Percentiles rank a stretch among this genome's conserved stretches.
phyloP scores from a whole-genome alignment of 768 basidiomycete genomes.

The Panellus pusillus region DNA sequence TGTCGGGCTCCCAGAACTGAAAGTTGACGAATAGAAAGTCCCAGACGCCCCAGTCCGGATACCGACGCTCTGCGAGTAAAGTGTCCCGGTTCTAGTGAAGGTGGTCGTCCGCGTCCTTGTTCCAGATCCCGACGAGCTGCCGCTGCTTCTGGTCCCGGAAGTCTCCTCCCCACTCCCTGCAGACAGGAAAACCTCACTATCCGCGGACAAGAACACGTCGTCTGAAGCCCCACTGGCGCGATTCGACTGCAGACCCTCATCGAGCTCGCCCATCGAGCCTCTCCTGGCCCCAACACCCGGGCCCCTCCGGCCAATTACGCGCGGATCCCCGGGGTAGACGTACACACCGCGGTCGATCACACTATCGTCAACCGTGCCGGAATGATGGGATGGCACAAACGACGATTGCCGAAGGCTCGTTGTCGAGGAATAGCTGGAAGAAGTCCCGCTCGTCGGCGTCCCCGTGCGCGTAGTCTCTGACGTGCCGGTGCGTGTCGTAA shows the following conservation, averaged over 20 bases:
- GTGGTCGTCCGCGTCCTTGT: neutral
- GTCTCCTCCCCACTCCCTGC: too few species aligned
- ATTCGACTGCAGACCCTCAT: conserved; percentile 37
- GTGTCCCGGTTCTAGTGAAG: conserved; percentile 8
- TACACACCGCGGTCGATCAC: conserved; percentile 66
- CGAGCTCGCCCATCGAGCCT: conserved; percentile 79
- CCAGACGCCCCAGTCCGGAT: conserved; percentile 17
- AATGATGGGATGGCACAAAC: conserved; percentile 56
- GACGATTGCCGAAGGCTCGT: conserved; percentile 43
- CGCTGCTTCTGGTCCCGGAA: neutral
- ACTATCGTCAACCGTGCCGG: conserved; percentile 71
- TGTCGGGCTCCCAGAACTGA: conserved; percentile 28
- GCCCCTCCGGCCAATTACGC: conserved; percentile 64
- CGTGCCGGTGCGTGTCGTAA: neutral
- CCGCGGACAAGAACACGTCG: conserved; percentile 12
- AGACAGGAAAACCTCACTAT: too few species aligned
- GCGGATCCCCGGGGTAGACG: conserved; percentile 69
- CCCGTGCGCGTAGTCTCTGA: neutral
- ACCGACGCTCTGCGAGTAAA: conserved; percentile 18
- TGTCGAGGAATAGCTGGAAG: neutral
- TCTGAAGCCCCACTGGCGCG: conserved; percentile 33
- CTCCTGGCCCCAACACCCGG: conserved; percentile 49
- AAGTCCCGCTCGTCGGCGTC: neutral
- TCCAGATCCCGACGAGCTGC: neutral
- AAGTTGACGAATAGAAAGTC: neutral